These are phyloP conservation scores for Peronosclerospora sorghi DNA, from an alignment of 352 stramenopile genomes.

Conservation along the genomic window DNA sequence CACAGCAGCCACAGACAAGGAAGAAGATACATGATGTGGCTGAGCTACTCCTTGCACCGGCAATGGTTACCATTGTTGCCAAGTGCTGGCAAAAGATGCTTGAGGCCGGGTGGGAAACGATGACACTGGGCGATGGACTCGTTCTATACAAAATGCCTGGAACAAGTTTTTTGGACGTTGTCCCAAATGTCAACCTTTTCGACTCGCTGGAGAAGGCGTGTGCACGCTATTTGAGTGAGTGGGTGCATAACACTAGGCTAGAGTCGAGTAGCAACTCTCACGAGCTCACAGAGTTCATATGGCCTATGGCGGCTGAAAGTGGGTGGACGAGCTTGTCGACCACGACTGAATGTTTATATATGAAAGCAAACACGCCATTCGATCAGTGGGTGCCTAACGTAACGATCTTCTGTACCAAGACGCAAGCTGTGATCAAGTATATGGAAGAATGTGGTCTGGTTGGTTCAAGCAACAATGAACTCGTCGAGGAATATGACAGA, in stretches of 20 bases:
- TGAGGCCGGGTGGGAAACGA: conserved; percentile 40
- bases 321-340: conserved; percentile 54
- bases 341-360: conserved; percentile 43
- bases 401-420: conserved; percentile 63
- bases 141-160: conserved; percentile 63
- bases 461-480: not conserved
- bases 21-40: conserved; percentile 4
- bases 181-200: conserved; percentile 70
- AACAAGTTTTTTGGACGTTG: conserved; percentile 54
- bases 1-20: not conserved
- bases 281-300: conserved; percentile 42
- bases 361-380: conserved; percentile 54
- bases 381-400: conserved; percentile 58
- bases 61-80: conserved; percentile 17
- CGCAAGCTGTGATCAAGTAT: conserved; percentile 48
- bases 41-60: conserved; percentile 15
- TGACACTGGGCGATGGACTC: conserved; percentile 37
- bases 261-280: conserved; percentile 7
- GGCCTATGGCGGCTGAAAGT: conserved; percentile 33
- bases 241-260: conserved; percentile 12
- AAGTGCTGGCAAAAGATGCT: conserved; percentile 59
- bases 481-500: conserved; percentile 4
- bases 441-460: conserved; percentile 28
- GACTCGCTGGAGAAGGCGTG: conserved; percentile 55
- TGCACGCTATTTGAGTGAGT: conserved; percentile 33